Evolutionary conservation across 495 filamentous ascomycete species (phyloP).

Genomic region (Aspergillus campestris): DNA sequence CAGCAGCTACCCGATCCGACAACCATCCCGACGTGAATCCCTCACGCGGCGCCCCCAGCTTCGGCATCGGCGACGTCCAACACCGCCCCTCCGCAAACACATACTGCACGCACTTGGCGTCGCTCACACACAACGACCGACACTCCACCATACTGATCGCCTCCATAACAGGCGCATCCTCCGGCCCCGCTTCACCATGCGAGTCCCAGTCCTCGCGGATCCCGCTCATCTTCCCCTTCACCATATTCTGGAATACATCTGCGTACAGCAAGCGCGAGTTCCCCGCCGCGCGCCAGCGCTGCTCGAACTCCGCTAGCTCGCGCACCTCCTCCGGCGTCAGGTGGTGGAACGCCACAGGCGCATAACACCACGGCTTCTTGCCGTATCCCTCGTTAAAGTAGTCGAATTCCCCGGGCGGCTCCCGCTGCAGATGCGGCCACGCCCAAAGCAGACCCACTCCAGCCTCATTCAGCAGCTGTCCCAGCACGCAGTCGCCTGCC

Average conservation of each 20-base stretch:
- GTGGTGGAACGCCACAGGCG: slow-evolving; percentile 41
- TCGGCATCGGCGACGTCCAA: slow-evolving; percentile 16
- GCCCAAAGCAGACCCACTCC: slow-evolving; percentile 25
- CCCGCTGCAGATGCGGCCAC: slow-evolving; percentile 28
- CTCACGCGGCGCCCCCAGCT: slow-evolving; percentile 8
- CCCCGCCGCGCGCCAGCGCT: slow-evolving; percentile 23
- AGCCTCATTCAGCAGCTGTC: slow-evolving; percentile 30
- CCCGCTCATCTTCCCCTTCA: not conserved
- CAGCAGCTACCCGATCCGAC: slow-evolving; percentile 21
- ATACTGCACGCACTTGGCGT: slow-evolving; percentile 33
- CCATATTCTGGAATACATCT: slow-evolving; percentile 8
- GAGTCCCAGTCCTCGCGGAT: slow-evolving; percentile 20
- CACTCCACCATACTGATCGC: slow-evolving; percentile 22
- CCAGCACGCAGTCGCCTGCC: slow-evolving; percentile 40
- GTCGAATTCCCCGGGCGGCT: slow-evolving; percentile 32
- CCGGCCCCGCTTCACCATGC: slow-evolving; percentile 14
- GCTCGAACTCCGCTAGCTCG: slow-evolving; percentile 32
- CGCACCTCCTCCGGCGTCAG: slow-evolving; percentile 32
- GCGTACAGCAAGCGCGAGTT: slow-evolving; percentile 3
- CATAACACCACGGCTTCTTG: slow-evolving; percentile 40
- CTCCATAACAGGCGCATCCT: not conserved
- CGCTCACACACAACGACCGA: slow-evolving; percentile 23
- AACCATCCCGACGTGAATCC: slow-evolving; percentile 22
- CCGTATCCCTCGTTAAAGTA: slow-evolving; percentile 25
- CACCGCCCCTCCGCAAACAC: slow-evolving; percentile 21